Evolutionary conservation across 192 early-diverging fungal genomes (phyloP).

Genomic region (Podila epigama): DNA sequence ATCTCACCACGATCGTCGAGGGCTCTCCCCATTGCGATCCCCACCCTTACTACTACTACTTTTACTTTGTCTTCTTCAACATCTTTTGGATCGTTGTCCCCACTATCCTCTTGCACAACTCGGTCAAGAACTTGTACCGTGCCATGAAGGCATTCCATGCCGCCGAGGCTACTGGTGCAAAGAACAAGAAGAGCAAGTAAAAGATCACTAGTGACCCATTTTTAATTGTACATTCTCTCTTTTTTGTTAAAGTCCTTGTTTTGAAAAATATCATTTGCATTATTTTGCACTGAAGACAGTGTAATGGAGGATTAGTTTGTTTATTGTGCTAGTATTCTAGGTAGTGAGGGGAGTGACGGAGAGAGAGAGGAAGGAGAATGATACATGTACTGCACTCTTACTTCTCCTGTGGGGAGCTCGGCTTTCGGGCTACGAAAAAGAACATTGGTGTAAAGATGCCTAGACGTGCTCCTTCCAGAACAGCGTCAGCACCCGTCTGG

Average conservation of each 20-base stretch:
- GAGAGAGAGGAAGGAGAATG: not conserved
- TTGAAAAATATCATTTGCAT: not conserved
- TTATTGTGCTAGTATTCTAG: not conserved
- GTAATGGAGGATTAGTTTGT: no score
- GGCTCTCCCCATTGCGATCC: conserved; percentile 73
- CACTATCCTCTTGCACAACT: conserved; percentile 52
- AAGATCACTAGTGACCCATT: not conserved
- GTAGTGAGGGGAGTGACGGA: not conserved
- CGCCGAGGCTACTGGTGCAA: conserved; percentile 43
- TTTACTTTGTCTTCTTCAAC: conserved; percentile 91
- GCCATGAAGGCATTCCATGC: conserved; percentile 60
- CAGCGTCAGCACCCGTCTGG: conserved; percentile 79
- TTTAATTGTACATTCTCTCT: not conserved
- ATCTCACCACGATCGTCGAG: conserved; percentile 72
- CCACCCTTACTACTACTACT: conserved; percentile 84
- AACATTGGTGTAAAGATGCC: conserved; percentile 97
- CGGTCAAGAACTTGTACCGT: conserved; percentile 57
- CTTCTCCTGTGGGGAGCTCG: conserved; percentile 2
- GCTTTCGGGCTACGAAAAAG: conserved; percentile 81
- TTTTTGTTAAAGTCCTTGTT: not conserved
- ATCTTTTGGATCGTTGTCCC: conserved; percentile 85
- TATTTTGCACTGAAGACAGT: no score
- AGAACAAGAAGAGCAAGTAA: conserved; percentile 47
- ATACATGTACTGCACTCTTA: no score
- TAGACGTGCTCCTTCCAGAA: conserved; percentile 80